Evolutionary conservation across 176 grass and related monocot genomes (phyloP), one percentile per base, ranked within the genome.

Genomic region (Lolium multiflorum): DNA sequence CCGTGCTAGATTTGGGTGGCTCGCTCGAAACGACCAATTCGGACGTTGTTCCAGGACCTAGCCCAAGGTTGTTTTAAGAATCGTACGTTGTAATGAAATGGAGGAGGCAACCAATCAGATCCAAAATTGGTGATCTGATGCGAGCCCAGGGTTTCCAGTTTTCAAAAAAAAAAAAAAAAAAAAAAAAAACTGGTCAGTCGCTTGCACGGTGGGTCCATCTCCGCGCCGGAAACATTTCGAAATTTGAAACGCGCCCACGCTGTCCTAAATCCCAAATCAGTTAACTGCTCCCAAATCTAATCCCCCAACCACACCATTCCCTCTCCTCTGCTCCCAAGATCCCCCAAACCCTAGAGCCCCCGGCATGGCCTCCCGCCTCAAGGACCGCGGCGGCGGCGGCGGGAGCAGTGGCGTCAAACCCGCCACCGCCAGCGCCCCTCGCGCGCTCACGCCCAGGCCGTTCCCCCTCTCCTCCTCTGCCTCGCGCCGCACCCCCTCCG

Each of bases 341-440:
- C 73, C 73, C 80, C 22, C 68, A 72, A 89, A 89, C 86, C 90
- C 88, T 90, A 93, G 24, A 93, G 24, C 64, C 59, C 9, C 16
- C 0, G 81, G 68, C 59, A 98, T 95, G 88, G 88, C 97, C 49
- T 91, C 94, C 66, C 89, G 94, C 68, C 58, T 96, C 65, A 96
- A 98, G 87, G 94, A 94, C 49, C 90, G 94, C 39, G 87, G 94
- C 17, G 88, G 94, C 17, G 88, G 86, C 4, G 88, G 46, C 68
- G 38, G 37, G 3, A 4, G 18, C 47, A 76, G 46, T 24, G 72
- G 72, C 25, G 49, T 76, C 22, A 92, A 94, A 74, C 77, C 78
- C 13, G 68, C 70, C 20, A 11, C 83, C 55, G 57, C 71, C 25
- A 12, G 78, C 56, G 70, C 87, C 20, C 28, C 88, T 65, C 92